A percentile compares a stretch with the other conserved stretches of the same genome.
Evolutionary conservation across 441 rosid species (phyloP).

Genomic region (Flueggea neowawraea): DNA sequence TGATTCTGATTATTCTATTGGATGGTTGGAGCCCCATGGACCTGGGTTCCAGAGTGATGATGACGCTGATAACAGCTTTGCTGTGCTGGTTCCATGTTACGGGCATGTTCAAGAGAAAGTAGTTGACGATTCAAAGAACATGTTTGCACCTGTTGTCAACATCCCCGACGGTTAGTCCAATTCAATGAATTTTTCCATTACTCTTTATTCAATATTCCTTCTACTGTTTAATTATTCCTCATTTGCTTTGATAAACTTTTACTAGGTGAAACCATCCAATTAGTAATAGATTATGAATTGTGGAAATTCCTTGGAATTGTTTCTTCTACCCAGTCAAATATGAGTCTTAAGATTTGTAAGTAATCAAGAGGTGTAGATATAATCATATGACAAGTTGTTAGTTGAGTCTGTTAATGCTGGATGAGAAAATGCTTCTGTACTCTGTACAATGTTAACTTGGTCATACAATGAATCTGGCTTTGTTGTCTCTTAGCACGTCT

Average conservation of each 20-base stretch:
- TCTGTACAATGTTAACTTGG: too few relatives aligned
- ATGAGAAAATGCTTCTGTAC: too few relatives aligned
- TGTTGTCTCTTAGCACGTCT: too few relatives aligned
- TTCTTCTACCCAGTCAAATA: too few relatives aligned
- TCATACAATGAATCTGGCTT: too few relatives aligned
- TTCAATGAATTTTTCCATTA: background rate
- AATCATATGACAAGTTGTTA: too few relatives aligned
- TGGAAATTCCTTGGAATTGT: too few relatives aligned
- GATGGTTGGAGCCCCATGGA: conserved; percentile 87
- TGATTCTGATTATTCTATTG: conserved; percentile 73
- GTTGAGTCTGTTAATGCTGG: too few relatives aligned
- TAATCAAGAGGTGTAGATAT: too few relatives aligned
- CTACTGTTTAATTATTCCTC: background rate
- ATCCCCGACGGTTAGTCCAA: conserved; percentile 32
- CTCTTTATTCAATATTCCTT: background rate
- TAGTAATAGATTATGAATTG: too few relatives aligned
- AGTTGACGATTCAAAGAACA: conserved; percentile 25
- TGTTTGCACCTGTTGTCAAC: conserved; percentile 40
- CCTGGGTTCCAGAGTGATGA: conserved; percentile 58
- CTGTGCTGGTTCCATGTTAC: conserved; percentile 75
- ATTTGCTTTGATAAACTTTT: background rate
- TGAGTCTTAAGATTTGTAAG: too few relatives aligned
- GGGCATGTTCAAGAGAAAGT: conserved; percentile 35
- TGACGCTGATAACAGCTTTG: conserved; percentile 58
- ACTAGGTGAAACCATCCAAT: too few relatives aligned